Evolutionary conservation across 208 protist species (phyloP), one percentile per base, ranked within the genome.

Genomic region (Acanthamoeba healyi): DNA sequence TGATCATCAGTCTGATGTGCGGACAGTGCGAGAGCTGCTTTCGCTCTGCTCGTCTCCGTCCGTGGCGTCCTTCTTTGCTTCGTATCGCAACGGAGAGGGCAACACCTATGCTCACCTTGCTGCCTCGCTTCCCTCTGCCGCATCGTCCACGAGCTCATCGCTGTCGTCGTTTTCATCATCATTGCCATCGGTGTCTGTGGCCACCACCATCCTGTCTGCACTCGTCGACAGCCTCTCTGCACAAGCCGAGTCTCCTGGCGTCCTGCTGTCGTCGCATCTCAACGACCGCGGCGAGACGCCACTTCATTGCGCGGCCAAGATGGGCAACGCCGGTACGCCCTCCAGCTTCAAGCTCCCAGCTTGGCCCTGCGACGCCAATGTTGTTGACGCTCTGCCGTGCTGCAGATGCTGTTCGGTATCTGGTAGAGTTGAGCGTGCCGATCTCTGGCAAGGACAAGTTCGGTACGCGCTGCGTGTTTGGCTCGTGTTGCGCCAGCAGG

Each of bases 251-350:
- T 9, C 38, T 5, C 38, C 12, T 38, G 34, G 17, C 34, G 7
- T 32, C 10, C 10, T 12, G 70, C 70, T 79, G 9, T 9, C 32
- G 36, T 36, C 36, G 6, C 14, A 54, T 15, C 49, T 79, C 29
- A 79, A 79, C 70, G 29, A 46, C 36, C 70, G 70, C 29, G 70
- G 36, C 14, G 70, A 79, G 38, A 79, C 70, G 36, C 36, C 70
- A 32, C 36, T 79, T 5, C 70, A 79, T n/a, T 79, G 24, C 7
- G 70, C 70, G 10, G 70, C 70, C 10, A 79, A 79, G 24, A 24
- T 44, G 38, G 70, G 70, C 29, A 79, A 79, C 70, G 32, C 36
- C 29, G 70, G 70, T 79, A 46, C n/a, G 58, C n/a, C n/a, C 14
- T 32, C 15, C 58, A n/a, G n/a, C n/a, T 10, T 79, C 38, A 79